Conservation (phyloP, 495 filamentous ascomycete species). For the Aspergillus nanangensis region DNA sequence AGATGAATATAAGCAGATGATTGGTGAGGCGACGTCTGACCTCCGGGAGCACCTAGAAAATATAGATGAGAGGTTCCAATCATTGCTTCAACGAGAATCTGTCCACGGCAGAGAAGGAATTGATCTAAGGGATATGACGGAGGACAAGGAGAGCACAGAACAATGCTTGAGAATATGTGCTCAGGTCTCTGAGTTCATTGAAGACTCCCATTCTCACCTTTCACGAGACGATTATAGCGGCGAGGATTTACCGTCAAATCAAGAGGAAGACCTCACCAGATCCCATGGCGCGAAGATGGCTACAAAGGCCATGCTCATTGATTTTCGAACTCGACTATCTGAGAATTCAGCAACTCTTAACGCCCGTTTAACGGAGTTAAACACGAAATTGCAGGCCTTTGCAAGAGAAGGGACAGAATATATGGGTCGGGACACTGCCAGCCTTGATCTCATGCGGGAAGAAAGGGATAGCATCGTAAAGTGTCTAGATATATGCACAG, state of each 20-base stretch:
- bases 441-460: conserved; percentile 1
- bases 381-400: background rate
- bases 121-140: conserved; percentile 21
- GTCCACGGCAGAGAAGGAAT: background rate
- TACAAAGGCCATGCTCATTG: no score
- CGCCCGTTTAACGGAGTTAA: background rate
- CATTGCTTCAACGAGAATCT: background rate
- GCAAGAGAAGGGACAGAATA: background rate
- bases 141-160: conserved; percentile 29
- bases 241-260: background rate
- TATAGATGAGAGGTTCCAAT: conserved; percentile 17
- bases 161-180: conserved; percentile 31
- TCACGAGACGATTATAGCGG: background rate
- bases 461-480: conserved; percentile 22
- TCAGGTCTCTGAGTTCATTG: conserved; percentile 21
- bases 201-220: conserved; percentile 8
- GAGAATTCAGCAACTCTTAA: no score
- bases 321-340: no score
- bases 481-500: conserved; percentile 20
- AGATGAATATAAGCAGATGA: conserved; percentile 26
- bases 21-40: conserved; percentile 23
- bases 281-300: no score
- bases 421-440: background rate
- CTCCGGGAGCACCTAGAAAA: conserved; percentile 24
- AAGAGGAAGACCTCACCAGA: background rate